These are phyloP conservation scores for Trichoderma citrinoviride DNA, from an alignment of 2,329 filamentous ascomycete species.

Conservation along the genomic window DNA sequence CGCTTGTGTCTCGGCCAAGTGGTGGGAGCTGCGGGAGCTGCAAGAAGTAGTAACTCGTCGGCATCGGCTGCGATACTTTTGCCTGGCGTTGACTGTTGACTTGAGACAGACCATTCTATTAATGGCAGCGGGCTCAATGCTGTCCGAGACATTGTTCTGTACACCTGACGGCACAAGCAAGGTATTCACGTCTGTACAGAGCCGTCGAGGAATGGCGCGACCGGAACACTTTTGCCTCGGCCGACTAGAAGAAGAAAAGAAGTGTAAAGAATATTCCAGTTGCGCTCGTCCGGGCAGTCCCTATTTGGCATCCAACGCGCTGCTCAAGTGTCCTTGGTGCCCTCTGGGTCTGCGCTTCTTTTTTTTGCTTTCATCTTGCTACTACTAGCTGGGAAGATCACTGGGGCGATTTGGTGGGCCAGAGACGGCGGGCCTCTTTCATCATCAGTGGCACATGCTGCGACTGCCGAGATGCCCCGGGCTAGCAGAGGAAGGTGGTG, in stretches of 20 bases:
- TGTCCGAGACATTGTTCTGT: constrained; percentile 9
- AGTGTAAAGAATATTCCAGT: neutral
- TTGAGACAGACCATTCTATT: constrained; percentile 12
- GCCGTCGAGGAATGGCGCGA: constrained; percentile 5
- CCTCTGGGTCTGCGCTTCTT: neutral
- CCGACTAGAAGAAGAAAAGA: neutral
- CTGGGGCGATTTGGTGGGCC: constrained; percentile 17
- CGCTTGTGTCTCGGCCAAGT: constrained; percentile 6
- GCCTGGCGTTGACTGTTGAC: neutral
- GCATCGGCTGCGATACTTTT: neutral
- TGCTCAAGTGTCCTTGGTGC: constrained; percentile 2
- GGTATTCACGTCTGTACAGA: too few relatives aligned
- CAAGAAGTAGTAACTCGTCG: neutral
- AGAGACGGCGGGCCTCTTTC: neutral
- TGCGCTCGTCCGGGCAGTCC: neutral
- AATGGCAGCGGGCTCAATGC: neutral
- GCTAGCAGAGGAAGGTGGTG: neutral
- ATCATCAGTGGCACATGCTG: neutral
- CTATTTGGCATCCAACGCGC: neutral
- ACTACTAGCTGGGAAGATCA: constrained; percentile 15
- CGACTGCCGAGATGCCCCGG: neutral
- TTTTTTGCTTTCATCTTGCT: neutral
- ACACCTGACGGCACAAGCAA: neutral
- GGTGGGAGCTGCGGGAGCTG: neutral
- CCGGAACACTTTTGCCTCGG: neutral